Evolutionary conservation across 805 yeast genomes (phyloP).

Genomic region (Candida cerambycidarum): DNA sequence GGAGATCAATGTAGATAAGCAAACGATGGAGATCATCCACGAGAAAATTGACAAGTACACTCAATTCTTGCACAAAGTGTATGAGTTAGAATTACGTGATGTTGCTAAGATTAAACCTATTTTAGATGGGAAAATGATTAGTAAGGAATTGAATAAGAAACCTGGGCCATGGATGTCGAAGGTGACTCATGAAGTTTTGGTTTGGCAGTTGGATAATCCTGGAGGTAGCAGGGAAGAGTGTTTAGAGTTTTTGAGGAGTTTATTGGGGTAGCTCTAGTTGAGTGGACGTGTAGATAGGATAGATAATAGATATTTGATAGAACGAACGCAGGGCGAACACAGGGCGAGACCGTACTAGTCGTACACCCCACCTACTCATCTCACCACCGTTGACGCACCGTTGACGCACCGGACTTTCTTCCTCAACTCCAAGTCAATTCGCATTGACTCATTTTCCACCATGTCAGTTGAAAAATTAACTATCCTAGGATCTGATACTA

Average conservation of each 20-base stretch:
- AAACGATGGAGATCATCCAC: slow-evolving; percentile 9
- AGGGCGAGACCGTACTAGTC: too few species aligned
- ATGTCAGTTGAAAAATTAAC: slow-evolving; percentile 52
- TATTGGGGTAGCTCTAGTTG: background rate
- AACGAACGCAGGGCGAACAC: too few species aligned
- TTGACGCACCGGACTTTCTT: too few species aligned
- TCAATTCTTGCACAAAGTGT: slow-evolving; percentile 30
- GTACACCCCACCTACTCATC: too few species aligned
- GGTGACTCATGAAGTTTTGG: slow-evolving; percentile 53
- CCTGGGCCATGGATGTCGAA: slow-evolving; percentile 87
- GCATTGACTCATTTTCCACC: slow-evolving; percentile 3
- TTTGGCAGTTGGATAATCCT: slow-evolving; percentile 83
- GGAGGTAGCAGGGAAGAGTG: slow-evolving; percentile 52
- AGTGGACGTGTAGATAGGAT: too few species aligned
- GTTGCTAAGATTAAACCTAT: slow-evolving; percentile 59
- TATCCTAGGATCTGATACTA: slow-evolving; percentile 78
- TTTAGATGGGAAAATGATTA: slow-evolving; percentile 73
- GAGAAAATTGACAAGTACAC: slow-evolving; percentile 26
- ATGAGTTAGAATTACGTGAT: slow-evolving; percentile 33
- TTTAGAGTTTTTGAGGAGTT: slow-evolving; percentile 37
- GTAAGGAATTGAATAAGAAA: slow-evolving; percentile 49
- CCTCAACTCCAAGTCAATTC: too few species aligned
- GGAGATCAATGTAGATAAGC: background rate
- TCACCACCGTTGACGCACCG: too few species aligned
- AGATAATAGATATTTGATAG: too few species aligned